Percentiles rank a stretch among this genome's conserved stretches.
These are phyloP conservation scores for Artemisia argyi DNA, from an alignment of 129 eudicot species.

Conservation along the genomic window DNA sequence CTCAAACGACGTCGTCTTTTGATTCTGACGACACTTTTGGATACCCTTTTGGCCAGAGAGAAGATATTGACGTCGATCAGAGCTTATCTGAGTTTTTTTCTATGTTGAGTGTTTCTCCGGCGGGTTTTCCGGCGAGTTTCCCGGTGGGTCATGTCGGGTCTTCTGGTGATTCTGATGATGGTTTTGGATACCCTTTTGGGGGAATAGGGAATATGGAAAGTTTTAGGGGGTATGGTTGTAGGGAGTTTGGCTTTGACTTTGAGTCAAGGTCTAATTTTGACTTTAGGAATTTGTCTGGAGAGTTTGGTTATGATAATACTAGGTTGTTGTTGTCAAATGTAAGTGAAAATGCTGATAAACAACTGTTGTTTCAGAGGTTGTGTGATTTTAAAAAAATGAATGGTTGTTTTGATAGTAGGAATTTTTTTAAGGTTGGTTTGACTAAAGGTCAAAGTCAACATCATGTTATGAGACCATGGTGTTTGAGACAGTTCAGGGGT, in stretches of 20 bases:
- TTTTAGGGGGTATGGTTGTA: constrained; percentile 3
- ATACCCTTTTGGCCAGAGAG: too few species aligned
- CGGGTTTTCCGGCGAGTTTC: not conserved
- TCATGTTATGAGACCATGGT: constrained; percentile 11
- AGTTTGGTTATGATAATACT: too few species aligned
- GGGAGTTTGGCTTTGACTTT: constrained; percentile 32
- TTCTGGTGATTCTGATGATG: constrained; percentile 9
- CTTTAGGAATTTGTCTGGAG: too few species aligned
- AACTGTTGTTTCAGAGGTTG: not conserved
- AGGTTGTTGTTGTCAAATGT: too few species aligned
- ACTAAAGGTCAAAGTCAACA: not conserved
- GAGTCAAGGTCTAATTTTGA: constrained; percentile 18
- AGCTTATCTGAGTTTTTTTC: constrained; percentile 29
- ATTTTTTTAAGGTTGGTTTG: too few species aligned
- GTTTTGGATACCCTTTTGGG: not conserved
- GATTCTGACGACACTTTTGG: too few species aligned
- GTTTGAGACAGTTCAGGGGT: constrained; percentile 45
- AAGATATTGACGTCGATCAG: constrained; percentile 10
- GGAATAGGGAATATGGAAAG: not conserved
- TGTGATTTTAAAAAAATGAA: constrained; percentile 1
- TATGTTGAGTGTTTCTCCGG: constrained; percentile 23
- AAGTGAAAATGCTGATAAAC: not conserved
- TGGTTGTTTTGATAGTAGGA: too few species aligned
- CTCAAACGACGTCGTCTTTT: constrained; percentile 8
- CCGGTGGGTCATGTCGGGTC: constrained; percentile 20